Evolutionary conservation across 108 stramenopile species (phyloP).

Genomic region (Seminavis robusta): DNA sequence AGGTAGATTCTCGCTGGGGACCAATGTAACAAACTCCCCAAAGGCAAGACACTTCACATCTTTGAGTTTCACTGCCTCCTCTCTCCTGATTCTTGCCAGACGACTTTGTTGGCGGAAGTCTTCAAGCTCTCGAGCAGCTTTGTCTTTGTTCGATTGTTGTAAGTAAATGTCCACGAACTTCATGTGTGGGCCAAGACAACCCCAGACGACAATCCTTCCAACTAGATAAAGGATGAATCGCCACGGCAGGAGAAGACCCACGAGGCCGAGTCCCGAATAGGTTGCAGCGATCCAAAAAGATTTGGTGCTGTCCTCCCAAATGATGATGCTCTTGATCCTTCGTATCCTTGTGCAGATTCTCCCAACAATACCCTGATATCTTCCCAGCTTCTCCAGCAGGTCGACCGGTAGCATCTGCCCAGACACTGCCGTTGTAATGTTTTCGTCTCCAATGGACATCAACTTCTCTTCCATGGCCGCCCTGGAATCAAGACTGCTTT

Average conservation of each 20-base stretch:
- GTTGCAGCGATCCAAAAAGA: constrained; percentile 38
- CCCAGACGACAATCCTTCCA: constrained; percentile 48
- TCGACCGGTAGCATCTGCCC: constrained; percentile 18
- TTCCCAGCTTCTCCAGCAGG: constrained; percentile 16
- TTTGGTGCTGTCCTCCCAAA: constrained; percentile 61
- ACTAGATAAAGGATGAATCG: constrained; percentile 49
- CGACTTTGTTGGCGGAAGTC: constrained; percentile 12
- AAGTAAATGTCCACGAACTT: constrained; percentile 47
- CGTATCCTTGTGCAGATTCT: constrained; percentile 27
- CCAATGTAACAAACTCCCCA: constrained; percentile 42
- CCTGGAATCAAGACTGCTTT: constrained; percentile 6
- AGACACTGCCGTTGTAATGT: constrained; percentile 24
- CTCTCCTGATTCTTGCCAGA: constrained; percentile 43
- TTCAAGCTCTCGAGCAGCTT: constrained; percentile 24
- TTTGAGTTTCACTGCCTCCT: constrained; percentile 68
- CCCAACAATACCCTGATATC: constrained; percentile 41
- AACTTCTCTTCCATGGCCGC: constrained; percentile 44
- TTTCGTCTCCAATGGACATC: constrained; percentile 42
- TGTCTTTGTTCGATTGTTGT: constrained; percentile 15
- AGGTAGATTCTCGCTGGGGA: constrained; percentile 62
- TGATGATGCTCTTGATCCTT: constrained; percentile 32
- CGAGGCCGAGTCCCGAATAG: constrained; percentile 24
- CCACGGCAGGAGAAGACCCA: constrained; percentile 58
- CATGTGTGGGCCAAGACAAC: constrained; percentile 72
- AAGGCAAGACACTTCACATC: constrained; percentile 59